These are phyloP conservation scores for Neurospora sp. DNA, from an alignment of 495 filamentous ascomycete genomes.

Conservation along the genomic window DNA sequence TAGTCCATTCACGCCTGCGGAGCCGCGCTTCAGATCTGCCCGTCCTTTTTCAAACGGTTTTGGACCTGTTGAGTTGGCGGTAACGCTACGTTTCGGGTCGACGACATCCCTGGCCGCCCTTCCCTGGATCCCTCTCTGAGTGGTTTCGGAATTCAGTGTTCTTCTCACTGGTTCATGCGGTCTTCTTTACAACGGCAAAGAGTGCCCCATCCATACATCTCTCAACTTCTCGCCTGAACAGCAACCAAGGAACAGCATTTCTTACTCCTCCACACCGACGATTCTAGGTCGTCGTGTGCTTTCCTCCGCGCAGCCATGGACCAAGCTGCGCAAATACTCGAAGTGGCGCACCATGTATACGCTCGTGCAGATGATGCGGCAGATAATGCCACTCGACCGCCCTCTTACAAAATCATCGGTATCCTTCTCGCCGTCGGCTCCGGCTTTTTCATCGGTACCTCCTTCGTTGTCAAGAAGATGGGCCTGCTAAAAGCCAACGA, in stretches of 20 bases:
- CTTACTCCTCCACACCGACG: constrained; percentile 2
- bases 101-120: neutral
- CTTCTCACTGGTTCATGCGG: constrained; percentile 1
- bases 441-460: constrained; percentile 87
- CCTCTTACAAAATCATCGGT: constrained; percentile 74
- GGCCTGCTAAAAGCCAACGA: constrained; percentile 85
- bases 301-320: constrained; percentile 26
- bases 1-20: neutral
- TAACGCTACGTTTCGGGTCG: neutral
- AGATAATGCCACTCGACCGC: constrained; percentile 21
- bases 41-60: neutral
- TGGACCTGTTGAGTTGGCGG: neutral
- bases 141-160: neutral
- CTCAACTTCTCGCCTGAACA: neutral
- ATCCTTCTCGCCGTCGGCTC: constrained; percentile 80
- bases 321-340: constrained; percentile 26
- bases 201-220: neutral
- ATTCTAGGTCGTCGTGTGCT: constrained; percentile 13
- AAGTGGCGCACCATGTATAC: constrained; percentile 32
- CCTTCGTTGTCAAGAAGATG: constrained; percentile 92
- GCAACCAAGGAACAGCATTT: neutral
- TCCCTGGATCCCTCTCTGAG: neutral
- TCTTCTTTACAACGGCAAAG: neutral
- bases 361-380: constrained; percentile 24
- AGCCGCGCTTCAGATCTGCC: neutral